These are phyloP conservation scores for Chloranthus sessilifolius DNA, from an alignment of 164 flowering plant species.

Conservation along the genomic window DNA sequence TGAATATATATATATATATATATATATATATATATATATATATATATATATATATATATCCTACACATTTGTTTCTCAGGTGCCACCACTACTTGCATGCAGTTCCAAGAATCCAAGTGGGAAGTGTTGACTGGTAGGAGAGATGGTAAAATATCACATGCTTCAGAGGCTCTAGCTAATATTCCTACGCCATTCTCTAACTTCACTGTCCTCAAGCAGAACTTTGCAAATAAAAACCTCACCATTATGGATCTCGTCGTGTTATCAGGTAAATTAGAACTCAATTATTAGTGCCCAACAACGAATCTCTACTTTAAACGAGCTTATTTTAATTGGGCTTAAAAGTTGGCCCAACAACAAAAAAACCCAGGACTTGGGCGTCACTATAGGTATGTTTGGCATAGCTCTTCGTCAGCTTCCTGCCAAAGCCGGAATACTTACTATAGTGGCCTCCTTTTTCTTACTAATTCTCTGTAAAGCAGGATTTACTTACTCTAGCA, in stretches of 20 bases:
- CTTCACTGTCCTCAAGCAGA: conserved; percentile 29
- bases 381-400: no score
- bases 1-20: no score
- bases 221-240: conserved; percentile 34
- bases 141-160: conserved; percentile 46
- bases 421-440: no score
- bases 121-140: conserved; percentile 49
- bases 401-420: no score
- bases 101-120: conserved; percentile 39
- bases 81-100: conserved; percentile 2
- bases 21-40: no score
- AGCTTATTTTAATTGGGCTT: no score
- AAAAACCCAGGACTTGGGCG: no score
- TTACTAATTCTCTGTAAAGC: no score
- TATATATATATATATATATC: background rate
- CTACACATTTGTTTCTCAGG: background rate
- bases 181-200: conserved; percentile 35
- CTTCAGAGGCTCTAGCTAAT: conserved; percentile 28
- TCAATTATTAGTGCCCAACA: background rate
- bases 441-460: no score
- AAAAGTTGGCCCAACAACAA: no score
- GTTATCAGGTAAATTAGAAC: conserved; percentile 30
- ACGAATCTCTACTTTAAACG: background rate
- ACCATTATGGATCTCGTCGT: conserved; percentile 40
- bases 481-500: no score